Percentiles rank a stretch among this genome's conserved stretches.
Conservation (phyloP, 768 basidiomycete species). For the Mycena rebaudengoi region DNA sequence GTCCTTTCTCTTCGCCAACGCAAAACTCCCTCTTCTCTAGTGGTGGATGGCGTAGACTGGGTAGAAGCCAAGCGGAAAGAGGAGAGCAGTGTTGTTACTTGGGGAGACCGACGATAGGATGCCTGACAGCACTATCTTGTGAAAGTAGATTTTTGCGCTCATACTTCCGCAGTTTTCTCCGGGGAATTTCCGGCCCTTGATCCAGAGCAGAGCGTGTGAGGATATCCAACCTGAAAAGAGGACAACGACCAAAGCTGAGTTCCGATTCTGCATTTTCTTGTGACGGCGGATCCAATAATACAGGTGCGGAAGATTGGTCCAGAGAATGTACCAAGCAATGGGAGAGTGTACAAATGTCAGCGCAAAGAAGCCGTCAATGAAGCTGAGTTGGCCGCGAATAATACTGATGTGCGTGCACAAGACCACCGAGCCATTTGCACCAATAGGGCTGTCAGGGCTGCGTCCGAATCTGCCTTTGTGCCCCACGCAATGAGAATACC, state of each 20-base stretch:
- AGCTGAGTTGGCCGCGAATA: not conserved
- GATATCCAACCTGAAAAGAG: not conserved
- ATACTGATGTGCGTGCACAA: not conserved
- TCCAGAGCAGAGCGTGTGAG: not conserved
- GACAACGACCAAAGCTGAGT: not conserved
- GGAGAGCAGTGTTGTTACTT: too few species aligned
- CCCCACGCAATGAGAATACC: not conserved
- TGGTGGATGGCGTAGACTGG: too few species aligned
- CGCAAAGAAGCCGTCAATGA: not conserved
- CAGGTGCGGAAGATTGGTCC: not conserved
- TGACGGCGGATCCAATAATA: not conserved
- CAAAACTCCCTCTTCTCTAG: too few species aligned
- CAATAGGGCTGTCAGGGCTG: not conserved
- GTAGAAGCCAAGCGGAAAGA: too few species aligned
- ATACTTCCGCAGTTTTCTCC: not conserved
- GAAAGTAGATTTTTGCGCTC: not conserved
- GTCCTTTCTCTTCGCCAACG: too few species aligned
- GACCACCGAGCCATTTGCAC: not conserved
- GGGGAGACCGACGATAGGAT: too few species aligned
- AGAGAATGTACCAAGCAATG: conserved; percentile 1
- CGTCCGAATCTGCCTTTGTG: not conserved
- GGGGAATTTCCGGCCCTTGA: not conserved
- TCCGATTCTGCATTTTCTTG: not conserved
- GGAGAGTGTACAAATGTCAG: not conserved
- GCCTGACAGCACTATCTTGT: not conserved